Conservation (phyloP, 2,329 filamentous ascomycete genomes). For the Aspergillus sergii region DNA sequence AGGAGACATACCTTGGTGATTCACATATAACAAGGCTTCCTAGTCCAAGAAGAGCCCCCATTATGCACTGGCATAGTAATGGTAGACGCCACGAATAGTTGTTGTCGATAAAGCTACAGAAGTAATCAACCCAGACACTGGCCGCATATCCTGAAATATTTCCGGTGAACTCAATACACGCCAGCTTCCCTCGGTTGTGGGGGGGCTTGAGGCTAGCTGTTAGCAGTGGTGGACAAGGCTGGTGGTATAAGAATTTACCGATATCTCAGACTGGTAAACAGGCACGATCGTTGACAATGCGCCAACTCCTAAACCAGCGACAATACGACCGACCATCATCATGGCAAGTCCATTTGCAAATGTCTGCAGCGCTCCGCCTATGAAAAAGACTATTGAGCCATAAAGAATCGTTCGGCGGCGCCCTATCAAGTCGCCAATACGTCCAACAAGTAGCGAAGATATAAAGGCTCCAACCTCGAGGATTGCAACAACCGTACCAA, state of each 20-base stretch:
- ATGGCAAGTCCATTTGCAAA: slow-evolving; percentile 81
- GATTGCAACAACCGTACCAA: slow-evolving; percentile 97
- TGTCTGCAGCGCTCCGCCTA: slow-evolving; percentile 83
- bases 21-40: slow-evolving; percentile 94
- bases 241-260: slow-evolving; percentile 41
- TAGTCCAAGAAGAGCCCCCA: slow-evolving; percentile 81
- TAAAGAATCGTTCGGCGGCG: slow-evolving; percentile 89
- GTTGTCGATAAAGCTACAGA: slow-evolving; percentile 84
- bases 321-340: slow-evolving; percentile 81
- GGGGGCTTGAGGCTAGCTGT: slow-evolving; percentile 60
- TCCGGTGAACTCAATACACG: slow-evolving; percentile 96
- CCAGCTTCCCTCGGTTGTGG: slow-evolving; percentile 91
- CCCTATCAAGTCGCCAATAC: slow-evolving; percentile 88
- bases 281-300: slow-evolving; percentile 90
- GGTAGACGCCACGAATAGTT: slow-evolving; percentile 90
- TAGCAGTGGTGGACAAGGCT: slow-evolving; percentile 14
- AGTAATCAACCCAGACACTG: slow-evolving; percentile 98
- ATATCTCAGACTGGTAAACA: slow-evolving; percentile 93
- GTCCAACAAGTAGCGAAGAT: slow-evolving; percentile 82
- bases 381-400: slow-evolving; percentile 83
- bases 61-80: slow-evolving; percentile 87
- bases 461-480: slow-evolving; percentile 92
- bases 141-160: slow-evolving; percentile 96
- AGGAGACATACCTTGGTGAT: slow-evolving; percentile 72
- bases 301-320: slow-evolving; percentile 84